phyloP scores from a whole-genome alignment of 2,329 filamentous ascomycete genomes.

The Pseudogymnoascus verrucosus region DNA sequence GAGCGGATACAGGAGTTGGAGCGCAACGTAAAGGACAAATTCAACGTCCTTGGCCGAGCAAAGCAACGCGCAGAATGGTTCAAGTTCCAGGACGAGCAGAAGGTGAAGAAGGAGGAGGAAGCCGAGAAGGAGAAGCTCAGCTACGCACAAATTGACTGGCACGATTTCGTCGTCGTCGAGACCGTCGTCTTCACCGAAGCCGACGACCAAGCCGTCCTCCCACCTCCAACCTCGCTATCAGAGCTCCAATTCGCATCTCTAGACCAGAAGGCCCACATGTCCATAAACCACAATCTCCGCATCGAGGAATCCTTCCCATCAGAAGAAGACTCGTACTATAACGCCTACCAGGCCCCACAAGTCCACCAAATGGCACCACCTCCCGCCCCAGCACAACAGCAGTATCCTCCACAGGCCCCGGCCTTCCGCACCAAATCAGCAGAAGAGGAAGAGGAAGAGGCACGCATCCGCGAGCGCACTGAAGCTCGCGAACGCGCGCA shows the following conservation, averaged over 20 bases:
- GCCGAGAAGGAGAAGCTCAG: constrained; percentile 69
- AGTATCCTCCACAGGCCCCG: constrained; percentile 26
- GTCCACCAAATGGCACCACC: constrained; percentile 32
- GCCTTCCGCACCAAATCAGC: constrained; percentile 9
- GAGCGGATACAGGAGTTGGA: constrained; percentile 65
- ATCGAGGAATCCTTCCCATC: constrained; percentile 94
- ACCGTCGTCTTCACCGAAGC: constrained; percentile 86
- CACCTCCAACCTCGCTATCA: constrained; percentile 79
- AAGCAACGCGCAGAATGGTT: constrained; percentile 82
- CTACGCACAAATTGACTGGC: constrained; percentile 91
- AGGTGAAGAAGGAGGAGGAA: constrained; percentile 80
- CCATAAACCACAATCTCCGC: constrained; percentile 66
- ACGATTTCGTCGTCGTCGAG: constrained; percentile 93
- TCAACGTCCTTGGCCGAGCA: constrained; percentile 69
- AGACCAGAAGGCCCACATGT: constrained; percentile 89
- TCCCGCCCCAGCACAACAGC: constrained; percentile 29
- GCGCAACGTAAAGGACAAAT: constrained; percentile 70
- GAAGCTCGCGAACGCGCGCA: constrained; percentile 58
- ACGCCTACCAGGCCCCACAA: constrained; percentile 36
- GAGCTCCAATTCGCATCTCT: constrained; percentile 91
- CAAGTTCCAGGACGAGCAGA: constrained; percentile 76
- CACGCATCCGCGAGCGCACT: constrained; percentile 54
- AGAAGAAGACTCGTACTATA: constrained; percentile 57
- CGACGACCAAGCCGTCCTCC: constrained; percentile 79
- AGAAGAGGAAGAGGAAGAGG: constrained; percentile 25